phyloP scores from a whole-genome alignment of 176 grass and related monocot species.

The Echinochloa phyllopogon region DNA sequence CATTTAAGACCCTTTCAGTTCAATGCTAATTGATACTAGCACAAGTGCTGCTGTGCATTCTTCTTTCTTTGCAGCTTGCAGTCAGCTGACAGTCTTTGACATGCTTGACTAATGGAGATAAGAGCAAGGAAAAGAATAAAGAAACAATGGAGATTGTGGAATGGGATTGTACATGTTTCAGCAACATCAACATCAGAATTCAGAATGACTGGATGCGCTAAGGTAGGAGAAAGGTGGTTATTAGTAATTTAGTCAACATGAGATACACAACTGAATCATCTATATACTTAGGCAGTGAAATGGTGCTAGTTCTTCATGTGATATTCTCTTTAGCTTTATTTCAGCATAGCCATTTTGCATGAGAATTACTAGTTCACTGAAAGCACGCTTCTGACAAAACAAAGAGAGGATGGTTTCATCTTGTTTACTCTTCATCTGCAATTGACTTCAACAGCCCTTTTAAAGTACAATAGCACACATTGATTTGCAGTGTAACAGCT shows the following conservation, averaged over 20 bases:
- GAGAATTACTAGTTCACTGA: neutral
- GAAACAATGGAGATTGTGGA: neutral
- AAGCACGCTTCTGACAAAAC: neutral
- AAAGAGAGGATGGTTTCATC: neutral
- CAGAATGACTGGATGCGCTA: neutral
- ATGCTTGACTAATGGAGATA: slow-evolving; percentile 29
- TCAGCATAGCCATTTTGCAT: neutral
- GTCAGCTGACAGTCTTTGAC: slow-evolving; percentile 3
- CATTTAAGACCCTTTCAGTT: slow-evolving; percentile 14
- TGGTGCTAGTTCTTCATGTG: neutral
- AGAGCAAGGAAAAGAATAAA: neutral
- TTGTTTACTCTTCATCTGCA: neutral
- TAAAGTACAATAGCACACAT: neutral
- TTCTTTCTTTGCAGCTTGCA: slow-evolving; percentile 41
- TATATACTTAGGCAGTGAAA: slow-evolving; percentile 4
- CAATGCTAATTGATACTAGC: neutral
- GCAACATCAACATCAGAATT: slow-evolving; percentile 12
- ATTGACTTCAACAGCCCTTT: neutral
- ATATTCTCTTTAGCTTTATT: neutral
- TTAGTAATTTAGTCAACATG: neutral
- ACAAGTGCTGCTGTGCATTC: neutral
- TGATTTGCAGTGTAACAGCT: neutral
- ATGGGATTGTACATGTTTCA: neutral
- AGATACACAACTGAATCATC: neutral
- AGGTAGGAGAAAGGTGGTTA: slow-evolving; percentile 14